Percentiles rank a stretch among this genome's conserved stretches.
phyloP scores from a whole-genome alignment of 352 stramenopile species.

The Phytophthora hibernalis region DNA sequence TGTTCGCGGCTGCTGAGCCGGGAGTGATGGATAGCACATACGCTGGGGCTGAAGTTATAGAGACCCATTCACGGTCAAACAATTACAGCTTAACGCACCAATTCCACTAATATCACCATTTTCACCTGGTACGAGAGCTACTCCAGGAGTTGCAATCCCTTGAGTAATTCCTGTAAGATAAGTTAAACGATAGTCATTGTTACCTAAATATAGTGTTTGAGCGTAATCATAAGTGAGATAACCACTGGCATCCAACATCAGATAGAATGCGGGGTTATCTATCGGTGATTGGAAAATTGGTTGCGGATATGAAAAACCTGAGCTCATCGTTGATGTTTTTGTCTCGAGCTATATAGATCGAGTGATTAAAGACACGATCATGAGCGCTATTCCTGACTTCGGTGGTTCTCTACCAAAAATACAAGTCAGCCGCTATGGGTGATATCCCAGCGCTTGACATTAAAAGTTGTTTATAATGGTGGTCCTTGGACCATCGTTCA shows the following conservation, averaged over 20 bases:
- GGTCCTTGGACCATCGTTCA: conserved; percentile 23
- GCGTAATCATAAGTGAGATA: background rate
- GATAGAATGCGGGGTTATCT: background rate
- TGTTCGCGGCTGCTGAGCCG: too few species aligned
- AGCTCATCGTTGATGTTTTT: conserved; percentile 2
- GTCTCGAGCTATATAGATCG: conserved; percentile 4
- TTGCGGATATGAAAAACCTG: conserved; percentile 2
- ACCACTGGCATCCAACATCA: conserved; percentile 3
- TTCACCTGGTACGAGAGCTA: background rate
- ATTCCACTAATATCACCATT: background rate
- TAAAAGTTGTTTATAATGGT: conserved; percentile 39
- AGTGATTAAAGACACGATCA: conserved; percentile 1
- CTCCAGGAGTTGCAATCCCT: background rate
- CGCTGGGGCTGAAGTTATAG: too few species aligned
- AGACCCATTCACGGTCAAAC: background rate
- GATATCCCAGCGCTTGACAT: conserved; percentile 22
- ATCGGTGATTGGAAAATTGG: background rate
- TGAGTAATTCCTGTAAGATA: conserved; percentile 20
- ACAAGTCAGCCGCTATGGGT: background rate
- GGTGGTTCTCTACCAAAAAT: conserved; percentile 20
- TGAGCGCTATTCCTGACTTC: conserved; percentile 13
- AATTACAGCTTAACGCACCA: background rate
- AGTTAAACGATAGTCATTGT: conserved; percentile 18
- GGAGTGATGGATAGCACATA: too few species aligned
- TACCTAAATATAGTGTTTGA: background rate